phyloP scores from a whole-genome alignment of 2,329 filamentous ascomycete species.

The Fusarium heterosporum region DNA sequence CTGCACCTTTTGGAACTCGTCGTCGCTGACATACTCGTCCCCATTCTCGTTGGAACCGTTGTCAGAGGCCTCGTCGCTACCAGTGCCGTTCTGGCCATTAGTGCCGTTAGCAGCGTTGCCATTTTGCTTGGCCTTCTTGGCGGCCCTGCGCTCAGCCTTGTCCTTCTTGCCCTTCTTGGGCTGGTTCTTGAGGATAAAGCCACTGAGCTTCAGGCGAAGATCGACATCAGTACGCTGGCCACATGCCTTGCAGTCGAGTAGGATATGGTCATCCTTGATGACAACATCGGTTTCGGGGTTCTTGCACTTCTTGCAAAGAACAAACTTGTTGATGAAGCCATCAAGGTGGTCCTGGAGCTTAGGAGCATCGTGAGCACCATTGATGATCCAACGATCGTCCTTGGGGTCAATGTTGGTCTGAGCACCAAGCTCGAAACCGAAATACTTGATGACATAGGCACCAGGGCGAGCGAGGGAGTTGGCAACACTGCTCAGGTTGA shows the following conservation, averaged over 20 bases:
- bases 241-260: constrained; percentile 98
- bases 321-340: constrained; percentile 98
- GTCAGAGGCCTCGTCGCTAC: constrained; percentile 67
- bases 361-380: constrained; percentile 92
- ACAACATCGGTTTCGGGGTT: constrained; percentile 97
- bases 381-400: constrained; percentile 99
- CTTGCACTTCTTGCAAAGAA: constrained; percentile 99
- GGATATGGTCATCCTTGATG: constrained; percentile 92
- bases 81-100: constrained; percentile 63
- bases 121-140: constrained; percentile 84
- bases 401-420: constrained; percentile 98
- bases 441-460: constrained; percentile 98
- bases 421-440: constrained; percentile 97
- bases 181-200: constrained; percentile 97
- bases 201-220: constrained; percentile 92
- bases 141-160: constrained; percentile 91
- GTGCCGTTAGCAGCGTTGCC: constrained; percentile 62
- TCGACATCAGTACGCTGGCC: constrained; percentile 94
- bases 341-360: constrained; percentile 99
- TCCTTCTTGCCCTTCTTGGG: constrained; percentile 96
- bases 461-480: constrained; percentile 91
- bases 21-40: constrained; percentile 81
- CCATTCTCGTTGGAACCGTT: constrained; percentile 63
- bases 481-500: constrained; percentile 95
- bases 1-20: constrained; percentile 89